phyloP scores from a whole-genome alignment of 192 early-diverging fungal genomes.

The Backusella psychrophila region DNA sequence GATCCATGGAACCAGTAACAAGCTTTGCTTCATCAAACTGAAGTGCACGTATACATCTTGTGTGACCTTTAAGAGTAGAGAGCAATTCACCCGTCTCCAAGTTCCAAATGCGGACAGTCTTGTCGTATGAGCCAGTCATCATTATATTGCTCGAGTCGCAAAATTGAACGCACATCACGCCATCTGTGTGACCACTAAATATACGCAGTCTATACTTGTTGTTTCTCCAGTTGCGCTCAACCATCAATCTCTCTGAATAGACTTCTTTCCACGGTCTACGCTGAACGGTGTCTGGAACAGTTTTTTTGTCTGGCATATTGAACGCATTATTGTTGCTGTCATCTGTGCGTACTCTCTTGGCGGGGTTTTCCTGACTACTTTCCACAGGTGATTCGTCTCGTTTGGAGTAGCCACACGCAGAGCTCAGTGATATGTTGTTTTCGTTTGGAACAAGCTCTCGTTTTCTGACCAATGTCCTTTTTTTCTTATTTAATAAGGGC shows the following conservation, averaged over 20 bases:
- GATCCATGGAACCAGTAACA: conserved; percentile 90
- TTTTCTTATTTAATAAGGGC: conserved; percentile 77
- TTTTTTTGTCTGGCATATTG: not conserved
- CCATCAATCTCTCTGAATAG: conserved; percentile 87
- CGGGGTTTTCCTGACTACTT: not conserved
- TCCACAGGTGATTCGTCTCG: not conserved
- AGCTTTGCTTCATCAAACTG: conserved; percentile 96
- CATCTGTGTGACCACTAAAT: conserved; percentile 83
- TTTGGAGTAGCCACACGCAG: conserved; percentile 11
- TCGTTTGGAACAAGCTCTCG: conserved; percentile 19
- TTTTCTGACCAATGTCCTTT: not conserved
- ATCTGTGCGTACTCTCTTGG: not conserved
- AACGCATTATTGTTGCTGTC: not conserved
- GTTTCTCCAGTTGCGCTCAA: conserved; percentile 94
- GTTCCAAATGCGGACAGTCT: conserved; percentile 87
- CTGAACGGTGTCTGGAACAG: conserved; percentile 11
- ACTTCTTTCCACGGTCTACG: conserved; percentile 93
- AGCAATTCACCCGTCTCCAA: conserved; percentile 79
- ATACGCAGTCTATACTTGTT: conserved; percentile 64
- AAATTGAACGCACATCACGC: conserved; percentile 88
- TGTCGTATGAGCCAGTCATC: conserved; percentile 88
- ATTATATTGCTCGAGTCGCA: conserved; percentile 68
- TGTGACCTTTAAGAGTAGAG: conserved; percentile 81
- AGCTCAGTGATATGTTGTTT: conserved; percentile 13
- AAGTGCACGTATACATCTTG: conserved; percentile 78